Evolutionary conservation across 2,329 filamentous ascomycete species (phyloP), one percentile per base, ranked within the genome.

Genomic region (Samsoniella hepiali): DNA sequence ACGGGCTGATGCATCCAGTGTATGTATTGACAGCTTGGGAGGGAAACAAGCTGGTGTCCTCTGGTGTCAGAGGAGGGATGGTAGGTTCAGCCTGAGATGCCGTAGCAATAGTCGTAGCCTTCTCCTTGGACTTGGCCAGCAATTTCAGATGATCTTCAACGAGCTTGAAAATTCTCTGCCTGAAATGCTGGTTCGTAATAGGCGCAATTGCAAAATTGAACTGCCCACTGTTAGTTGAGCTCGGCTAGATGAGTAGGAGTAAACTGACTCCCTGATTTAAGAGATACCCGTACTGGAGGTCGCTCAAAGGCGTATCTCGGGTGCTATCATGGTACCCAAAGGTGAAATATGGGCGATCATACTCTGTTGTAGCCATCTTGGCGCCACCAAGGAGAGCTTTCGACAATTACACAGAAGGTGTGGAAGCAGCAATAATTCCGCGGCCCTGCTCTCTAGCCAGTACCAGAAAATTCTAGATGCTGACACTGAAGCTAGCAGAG

Each of bases 1-100:
- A 98, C 6, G 91, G 85, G 74, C 93, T 97, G n/a, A 87, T 87
- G 64, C 90, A 88, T 15, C 88, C 91, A 56, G 96, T 84, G 64
- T 95, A 81, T 59, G 93, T 90, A 67, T 87, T 87, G 65, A 93
- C 86, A 66, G 84, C 83, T 15, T 85, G 82, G 63, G 84, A 84
- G 5, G 91, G 91, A 56, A 86, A 86, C 62, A 95, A 79, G 27
- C 84, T 86, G 0, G 92, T 93, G 72, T 97, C 93, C 65, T 90
- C 84, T 11, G 92, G 89, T 1, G 88, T 91, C 67, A 99, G 79
- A 49, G 93, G 88, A 11, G 83, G 83, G 36, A 87, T 80, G 58
- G 85, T 84, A 17, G 84, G 87, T 66, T 82, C 82, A 50, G 82
- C 81, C 58, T 81, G 77, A 31, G 78, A 79, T 45, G 76, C 79